Percentiles rank a stretch among this genome's conserved stretches.
phyloP scores from a whole-genome alignment of 164 flowering plant species.

The Liriodendron chinense region DNA sequence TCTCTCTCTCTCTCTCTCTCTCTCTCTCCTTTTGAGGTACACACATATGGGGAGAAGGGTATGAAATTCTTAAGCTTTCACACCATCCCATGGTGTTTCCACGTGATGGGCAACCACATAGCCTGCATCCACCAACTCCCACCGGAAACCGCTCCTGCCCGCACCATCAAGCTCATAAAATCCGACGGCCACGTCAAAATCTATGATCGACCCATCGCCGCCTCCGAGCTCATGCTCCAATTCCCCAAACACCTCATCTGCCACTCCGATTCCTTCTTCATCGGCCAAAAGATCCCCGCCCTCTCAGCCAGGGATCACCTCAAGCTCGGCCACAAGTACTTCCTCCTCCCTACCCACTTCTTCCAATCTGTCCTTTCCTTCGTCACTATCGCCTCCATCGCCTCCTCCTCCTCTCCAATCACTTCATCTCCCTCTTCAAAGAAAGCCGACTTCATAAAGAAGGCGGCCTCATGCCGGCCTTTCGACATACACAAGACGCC shows the following conservation, averaged over 20 bases:
- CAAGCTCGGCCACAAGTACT: constrained; percentile 59
- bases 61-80: constrained; percentile 21
- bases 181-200: constrained; percentile 48
- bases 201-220: constrained; percentile 50
- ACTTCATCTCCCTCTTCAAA: neutral
- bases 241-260: constrained; percentile 60
- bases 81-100: constrained; percentile 27
- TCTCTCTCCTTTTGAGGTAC: neutral
- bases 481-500: constrained; percentile 48
- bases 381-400: constrained; percentile 49
- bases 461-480: constrained; percentile 32
- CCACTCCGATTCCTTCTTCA: constrained; percentile 56
- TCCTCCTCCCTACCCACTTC: constrained; percentile 53
- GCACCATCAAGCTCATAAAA: constrained; percentile 43
- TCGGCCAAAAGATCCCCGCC: constrained; percentile 62
- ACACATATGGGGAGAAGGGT: constrained; percentile 12
- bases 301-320: constrained; percentile 49
- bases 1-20: neutral
- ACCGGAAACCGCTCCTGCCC: neutral
- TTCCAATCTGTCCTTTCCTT: constrained; percentile 63
- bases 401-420: constrained; percentile 10
- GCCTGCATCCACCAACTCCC: constrained; percentile 19
- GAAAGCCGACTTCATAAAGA: constrained; percentile 21
- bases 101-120: constrained; percentile 23
- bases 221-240: constrained; percentile 49